phyloP scores from a whole-genome alignment of 2,329 filamentous ascomycete species.

The Sclerotiophoma versabilis region DNA sequence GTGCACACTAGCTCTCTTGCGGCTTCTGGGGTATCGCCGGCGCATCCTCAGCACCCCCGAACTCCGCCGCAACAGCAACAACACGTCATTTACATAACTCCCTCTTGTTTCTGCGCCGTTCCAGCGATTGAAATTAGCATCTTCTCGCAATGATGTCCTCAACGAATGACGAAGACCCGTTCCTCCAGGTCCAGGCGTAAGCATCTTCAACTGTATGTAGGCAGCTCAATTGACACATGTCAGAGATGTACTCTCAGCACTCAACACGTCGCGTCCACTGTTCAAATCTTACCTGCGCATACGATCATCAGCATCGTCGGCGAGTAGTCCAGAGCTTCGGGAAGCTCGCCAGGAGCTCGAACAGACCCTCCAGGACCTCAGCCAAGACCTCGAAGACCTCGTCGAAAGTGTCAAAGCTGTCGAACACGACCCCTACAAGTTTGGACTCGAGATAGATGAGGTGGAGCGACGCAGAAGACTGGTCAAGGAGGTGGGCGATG shows the following conservation, averaged over 20 bases:
- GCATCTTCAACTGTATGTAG: slow-evolving; percentile 17
- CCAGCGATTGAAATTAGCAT: not conserved
- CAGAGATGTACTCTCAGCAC: slow-evolving; percentile 87
- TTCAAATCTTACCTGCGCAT: slow-evolving; percentile 97
- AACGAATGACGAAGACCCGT: slow-evolving; percentile 55
- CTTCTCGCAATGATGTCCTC: slow-evolving; percentile 44
- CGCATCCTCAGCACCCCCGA: slow-evolving; percentile 13
- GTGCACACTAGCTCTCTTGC: slow-evolving; percentile 15
- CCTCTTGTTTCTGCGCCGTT: not conserved
- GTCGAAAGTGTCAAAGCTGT: slow-evolving; percentile 85
- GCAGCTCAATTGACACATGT: slow-evolving; percentile 31
- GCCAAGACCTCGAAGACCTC: slow-evolving; percentile 87
- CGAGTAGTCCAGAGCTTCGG: slow-evolving; percentile 68
- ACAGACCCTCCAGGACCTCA: slow-evolving; percentile 74
- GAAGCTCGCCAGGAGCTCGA: slow-evolving; percentile 77
- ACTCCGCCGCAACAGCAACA: slow-evolving; percentile 16
- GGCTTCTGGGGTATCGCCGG: slow-evolving; percentile 3
- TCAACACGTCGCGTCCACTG: slow-evolving; percentile 80
- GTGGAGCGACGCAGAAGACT: slow-evolving; percentile 80
- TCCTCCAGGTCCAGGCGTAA: slow-evolving; percentile 59
- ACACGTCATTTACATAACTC: slow-evolving; percentile 1
- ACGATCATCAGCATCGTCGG: slow-evolving; percentile 77
- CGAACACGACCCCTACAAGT: slow-evolving; percentile 85
- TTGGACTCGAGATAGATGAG: slow-evolving; percentile 83
- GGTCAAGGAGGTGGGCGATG: slow-evolving; percentile 86